phyloP scores from a whole-genome alignment of 495 filamentous ascomycete species.

The Massariosphaeria phaeospora region DNA sequence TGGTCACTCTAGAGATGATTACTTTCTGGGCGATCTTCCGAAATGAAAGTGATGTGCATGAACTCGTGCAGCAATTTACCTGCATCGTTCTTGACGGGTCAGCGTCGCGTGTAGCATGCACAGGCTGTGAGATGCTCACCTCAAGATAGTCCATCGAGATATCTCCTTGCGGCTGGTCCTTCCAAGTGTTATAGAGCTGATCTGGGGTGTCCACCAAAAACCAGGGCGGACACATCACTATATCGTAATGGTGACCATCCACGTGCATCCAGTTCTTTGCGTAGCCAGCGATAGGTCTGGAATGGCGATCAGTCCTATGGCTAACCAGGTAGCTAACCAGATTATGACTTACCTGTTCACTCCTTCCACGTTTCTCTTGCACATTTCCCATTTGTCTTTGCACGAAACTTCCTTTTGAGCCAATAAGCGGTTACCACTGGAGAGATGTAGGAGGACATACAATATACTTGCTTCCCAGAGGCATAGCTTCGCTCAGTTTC shows the following conservation, averaged over 20 bases:
- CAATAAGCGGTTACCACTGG: background rate
- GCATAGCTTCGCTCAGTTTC: background rate
- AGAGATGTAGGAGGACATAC: background rate
- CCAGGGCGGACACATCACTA: background rate
- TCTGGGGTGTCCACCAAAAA: background rate
- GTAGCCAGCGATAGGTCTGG: background rate
- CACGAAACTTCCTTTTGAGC: background rate
- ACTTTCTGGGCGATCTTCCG: background rate
- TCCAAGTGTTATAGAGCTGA: background rate
- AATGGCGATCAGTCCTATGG: background rate
- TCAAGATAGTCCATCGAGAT: too few relatives aligned
- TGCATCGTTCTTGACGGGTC: background rate
- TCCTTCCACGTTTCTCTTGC: background rate
- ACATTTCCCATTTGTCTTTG: background rate
- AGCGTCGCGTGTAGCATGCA: too few relatives aligned
- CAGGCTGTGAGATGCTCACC: background rate
- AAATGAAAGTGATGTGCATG: slow-evolving; percentile 3
- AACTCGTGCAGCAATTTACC: slow-evolving; percentile 6
- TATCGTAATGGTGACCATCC: background rate
- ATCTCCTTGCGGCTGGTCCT: background rate
- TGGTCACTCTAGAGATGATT: background rate
- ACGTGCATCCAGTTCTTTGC: background rate
- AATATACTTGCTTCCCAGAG: background rate
- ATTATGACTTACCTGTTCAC: background rate
- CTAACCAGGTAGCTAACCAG: background rate